These are phyloP conservation scores for Penicillium subrubescens DNA, from an alignment of 495 filamentous ascomycete species.

Conservation along the genomic window DNA sequence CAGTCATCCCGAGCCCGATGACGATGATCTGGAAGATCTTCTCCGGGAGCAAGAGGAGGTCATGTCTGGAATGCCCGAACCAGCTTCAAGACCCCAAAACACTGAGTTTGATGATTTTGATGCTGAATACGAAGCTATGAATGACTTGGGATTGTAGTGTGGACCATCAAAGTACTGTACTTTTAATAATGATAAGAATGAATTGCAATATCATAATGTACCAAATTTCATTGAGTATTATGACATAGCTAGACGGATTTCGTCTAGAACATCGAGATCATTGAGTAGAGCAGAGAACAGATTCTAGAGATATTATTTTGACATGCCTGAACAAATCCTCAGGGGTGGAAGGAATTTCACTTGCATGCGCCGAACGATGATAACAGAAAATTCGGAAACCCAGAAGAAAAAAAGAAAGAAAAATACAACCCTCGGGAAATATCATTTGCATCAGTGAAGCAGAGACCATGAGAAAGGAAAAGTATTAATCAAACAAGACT, in stretches of 20 bases:
- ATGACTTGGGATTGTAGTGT: constrained; percentile 29
- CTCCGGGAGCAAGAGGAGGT: constrained; percentile 36
- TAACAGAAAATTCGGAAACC: neutral
- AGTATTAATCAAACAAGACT: neutral
- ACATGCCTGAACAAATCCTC: constrained; percentile 2
- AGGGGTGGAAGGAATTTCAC: constrained; percentile 16
- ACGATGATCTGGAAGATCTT: constrained; percentile 43
- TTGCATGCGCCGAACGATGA: constrained; percentile 10
- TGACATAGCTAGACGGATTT: neutral
- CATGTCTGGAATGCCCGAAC: neutral
- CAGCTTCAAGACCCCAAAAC: neutral
- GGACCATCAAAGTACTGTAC: neutral
- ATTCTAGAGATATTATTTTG: constrained; percentile 8
- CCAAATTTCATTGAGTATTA: neutral
- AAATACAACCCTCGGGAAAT: neutral
- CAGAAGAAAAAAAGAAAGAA: neutral
- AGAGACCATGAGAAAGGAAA: neutral
- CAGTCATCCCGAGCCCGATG: constrained; percentile 28
- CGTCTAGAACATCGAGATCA: neutral
- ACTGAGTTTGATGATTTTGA: constrained; percentile 23
- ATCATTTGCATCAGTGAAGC: neutral
- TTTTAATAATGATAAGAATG: constrained; percentile 9
- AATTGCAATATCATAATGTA: neutral
- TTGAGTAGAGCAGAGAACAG: constrained; percentile 1
- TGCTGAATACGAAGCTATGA: constrained; percentile 40